Evolutionary conservation across 495 filamentous ascomycete species (phyloP).

Genomic region (Glutinoglossum americanum): DNA sequence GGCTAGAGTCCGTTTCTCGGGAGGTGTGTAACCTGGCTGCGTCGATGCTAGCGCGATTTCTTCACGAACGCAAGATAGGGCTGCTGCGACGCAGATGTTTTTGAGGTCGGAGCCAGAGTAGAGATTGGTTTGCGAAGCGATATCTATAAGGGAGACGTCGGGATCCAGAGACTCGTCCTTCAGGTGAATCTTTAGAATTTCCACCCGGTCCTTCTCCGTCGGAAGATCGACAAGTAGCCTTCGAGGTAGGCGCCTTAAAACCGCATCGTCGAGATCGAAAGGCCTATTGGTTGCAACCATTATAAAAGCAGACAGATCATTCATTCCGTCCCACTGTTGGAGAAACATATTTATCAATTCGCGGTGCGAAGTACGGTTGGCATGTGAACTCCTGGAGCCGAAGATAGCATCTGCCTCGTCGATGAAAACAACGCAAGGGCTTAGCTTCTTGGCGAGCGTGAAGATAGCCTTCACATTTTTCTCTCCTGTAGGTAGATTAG

Average conservation of each 20-base stretch:
- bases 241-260: constrained; percentile 64
- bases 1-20: constrained; percentile 42
- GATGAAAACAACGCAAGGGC: constrained; percentile 89
- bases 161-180: constrained; percentile 49
- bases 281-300: constrained; percentile 68
- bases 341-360: constrained; percentile 96
- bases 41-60: constrained; percentile 23
- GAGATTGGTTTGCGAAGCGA: constrained; percentile 63
- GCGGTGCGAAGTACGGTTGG: constrained; percentile 42
- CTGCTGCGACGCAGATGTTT: constrained; percentile 78
- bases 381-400: constrained; percentile 40
- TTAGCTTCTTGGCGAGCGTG: constrained; percentile 70
- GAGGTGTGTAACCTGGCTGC: constrained; percentile 28
- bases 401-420: constrained; percentile 93
- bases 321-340: constrained; percentile 95
- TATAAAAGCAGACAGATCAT: constrained; percentile 70
- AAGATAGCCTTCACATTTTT: constrained; percentile 94
- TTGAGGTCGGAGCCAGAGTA: constrained; percentile 96
- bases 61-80: constrained; percentile 71
- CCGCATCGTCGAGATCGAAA: constrained; percentile 57
- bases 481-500: constrained; percentile 24
- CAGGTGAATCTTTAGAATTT: constrained; percentile 71
- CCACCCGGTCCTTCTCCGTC: constrained; percentile 47
- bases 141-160: constrained; percentile 41
- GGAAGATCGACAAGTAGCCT: constrained; percentile 78